Evolutionary conservation across 2,329 filamentous ascomycete species (phyloP).

Genomic region (Ploettnerulaceae sp.): DNA sequence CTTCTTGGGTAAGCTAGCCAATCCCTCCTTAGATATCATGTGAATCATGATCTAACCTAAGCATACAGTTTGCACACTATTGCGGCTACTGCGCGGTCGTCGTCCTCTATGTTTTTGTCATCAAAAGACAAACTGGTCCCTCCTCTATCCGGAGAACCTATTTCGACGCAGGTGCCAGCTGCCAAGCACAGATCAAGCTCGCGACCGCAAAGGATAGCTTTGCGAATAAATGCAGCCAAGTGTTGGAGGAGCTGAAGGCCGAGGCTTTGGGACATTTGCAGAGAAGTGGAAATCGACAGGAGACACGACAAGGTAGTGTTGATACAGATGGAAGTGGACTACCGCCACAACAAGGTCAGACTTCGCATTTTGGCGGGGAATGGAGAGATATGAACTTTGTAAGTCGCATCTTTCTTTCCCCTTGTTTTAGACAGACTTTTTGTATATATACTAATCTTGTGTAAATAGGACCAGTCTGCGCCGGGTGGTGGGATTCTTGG

Average conservation of each 20-base stretch:
- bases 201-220: constrained; percentile 36
- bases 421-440: not conserved
- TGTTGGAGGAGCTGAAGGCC: constrained; percentile 9
- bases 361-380: constrained; percentile 6
- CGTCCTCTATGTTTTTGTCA: constrained; percentile 40
- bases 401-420: not conserved
- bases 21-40: not conserved
- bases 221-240: constrained; percentile 9
- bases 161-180: constrained; percentile 17
- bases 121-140: constrained; percentile 32
- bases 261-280: constrained; percentile 12
- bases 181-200: constrained; percentile 34
- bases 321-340: not conserved
- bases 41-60: not conserved
- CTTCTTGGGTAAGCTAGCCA: constrained; percentile 24
- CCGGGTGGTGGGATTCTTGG: constrained; percentile 9
- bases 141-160: constrained; percentile 4
- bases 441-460: not conserved
- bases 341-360: not conserved
- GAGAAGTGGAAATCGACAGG: not conserved
- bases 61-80: constrained; percentile 38
- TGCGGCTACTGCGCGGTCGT: constrained; percentile 40
- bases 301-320: not conserved
- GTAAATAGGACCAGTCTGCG: constrained; percentile 8
- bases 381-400: constrained; percentile 17